Base-by-base conservation (phyloP, 1,284 basidiomycete species). In the Trichosporon ovoides region DNA sequence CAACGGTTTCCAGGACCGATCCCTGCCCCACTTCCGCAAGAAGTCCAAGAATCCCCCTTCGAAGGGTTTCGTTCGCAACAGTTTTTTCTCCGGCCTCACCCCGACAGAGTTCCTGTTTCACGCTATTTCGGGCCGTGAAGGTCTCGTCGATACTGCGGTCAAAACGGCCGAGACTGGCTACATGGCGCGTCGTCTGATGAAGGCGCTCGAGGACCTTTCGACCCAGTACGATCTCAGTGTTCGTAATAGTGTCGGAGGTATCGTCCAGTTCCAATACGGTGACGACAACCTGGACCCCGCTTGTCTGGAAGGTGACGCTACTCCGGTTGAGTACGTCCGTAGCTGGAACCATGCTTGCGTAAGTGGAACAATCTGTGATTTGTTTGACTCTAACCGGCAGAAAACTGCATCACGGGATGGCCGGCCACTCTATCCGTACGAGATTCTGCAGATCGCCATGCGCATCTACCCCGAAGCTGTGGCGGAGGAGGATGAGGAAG, bases 121-220 rank as follows among this genome's bases (percentile, higher is more conserved):
- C 79, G 96, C 94, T 61, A 98, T 98, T 69, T 98, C 95, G 20
- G 96, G 96, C 66, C 88, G 96, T 74, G 96, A 98, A 80, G 96
- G 96, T 79, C 80, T 98, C 48, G 95, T 99, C 71, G 96, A 99
- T 80, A 99, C 96, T 0, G 96, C 96, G 22, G 96, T 99, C 77
- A 99, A 99, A 80, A 99, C 96, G 1, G 96, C 96, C 18, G 96
- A 98, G 78, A 98, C 96, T 1, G 96, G 96, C 40, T 99, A 99
- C 80, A 98, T 99, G 95, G 91, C 95, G 71, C 86, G 96, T 61
- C 88, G 96, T 63, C 78, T 99, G 66, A 98, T 99, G 96, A 99
- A 99, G 77, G 95, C 96, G 2, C 79, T 99, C 65, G 96, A 99
- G 75, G 96, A 98, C 80, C 80, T 99, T 50, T 94, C 92, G 6